These are phyloP conservation scores for Nymphaea colorata DNA, from an alignment of 164 flowering plant genomes.

Conservation along the genomic window DNA sequence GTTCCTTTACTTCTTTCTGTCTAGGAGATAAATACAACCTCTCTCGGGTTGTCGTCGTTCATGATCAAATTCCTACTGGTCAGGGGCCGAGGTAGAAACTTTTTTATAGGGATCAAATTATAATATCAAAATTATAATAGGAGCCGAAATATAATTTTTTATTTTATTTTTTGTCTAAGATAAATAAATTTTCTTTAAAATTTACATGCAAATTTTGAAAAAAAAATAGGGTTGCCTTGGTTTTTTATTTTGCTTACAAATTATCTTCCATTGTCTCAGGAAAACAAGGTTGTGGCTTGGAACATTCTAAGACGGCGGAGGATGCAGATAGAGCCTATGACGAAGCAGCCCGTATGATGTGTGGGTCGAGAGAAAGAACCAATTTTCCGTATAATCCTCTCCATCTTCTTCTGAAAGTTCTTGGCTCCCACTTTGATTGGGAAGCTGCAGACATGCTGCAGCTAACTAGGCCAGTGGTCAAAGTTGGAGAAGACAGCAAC, in stretches of 20 bases:
- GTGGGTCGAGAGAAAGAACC: slow-evolving; percentile 79
- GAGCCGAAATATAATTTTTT: too few relatives aligned
- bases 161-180: too few relatives aligned
- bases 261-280: slow-evolving; percentile 18
- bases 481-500: neutral
- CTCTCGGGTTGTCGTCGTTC: too few relatives aligned
- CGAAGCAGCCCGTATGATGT: slow-evolving; percentile 86
- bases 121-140: too few relatives aligned
- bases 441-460: slow-evolving; percentile 69
- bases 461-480: neutral
- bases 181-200: too few relatives aligned
- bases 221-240: too few relatives aligned
- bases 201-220: too few relatives aligned
- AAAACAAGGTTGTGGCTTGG: slow-evolving; percentile 89
- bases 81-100: too few relatives aligned
- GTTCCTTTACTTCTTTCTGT: too few relatives aligned
- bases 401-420: slow-evolving; percentile 46
- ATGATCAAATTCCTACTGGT: too few relatives aligned
- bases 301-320: slow-evolving; percentile 75
- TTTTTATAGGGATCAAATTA: too few relatives aligned
- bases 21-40: too few relatives aligned
- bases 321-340: slow-evolving; percentile 86
- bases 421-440: slow-evolving; percentile 67
- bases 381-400: slow-evolving; percentile 73
- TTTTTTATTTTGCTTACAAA: neutral